phyloP scores from a whole-genome alignment of 2,329 filamentous ascomycete species.

The Hypocrella siamensis region DNA sequence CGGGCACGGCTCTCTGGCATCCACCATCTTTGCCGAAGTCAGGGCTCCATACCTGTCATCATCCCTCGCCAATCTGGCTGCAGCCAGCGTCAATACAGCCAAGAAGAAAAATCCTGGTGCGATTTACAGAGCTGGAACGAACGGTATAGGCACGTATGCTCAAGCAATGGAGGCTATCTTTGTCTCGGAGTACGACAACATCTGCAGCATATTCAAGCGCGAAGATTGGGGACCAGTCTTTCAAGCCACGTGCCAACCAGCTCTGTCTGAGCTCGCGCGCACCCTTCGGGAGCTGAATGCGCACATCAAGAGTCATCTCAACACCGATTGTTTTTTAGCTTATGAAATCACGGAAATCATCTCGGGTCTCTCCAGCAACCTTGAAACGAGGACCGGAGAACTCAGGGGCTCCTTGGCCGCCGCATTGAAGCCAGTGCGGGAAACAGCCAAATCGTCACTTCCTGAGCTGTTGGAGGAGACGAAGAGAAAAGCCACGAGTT shows the following conservation, averaged over 20 bases:
- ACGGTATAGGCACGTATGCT: conserved; percentile 81
- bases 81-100: conserved; percentile 69
- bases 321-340: conserved; percentile 84
- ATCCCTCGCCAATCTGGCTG: conserved; percentile 72
- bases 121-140: conserved; percentile 75
- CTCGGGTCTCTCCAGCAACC: conserved; percentile 57
- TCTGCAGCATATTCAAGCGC: conserved; percentile 70
- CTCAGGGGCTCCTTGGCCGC: conserved; percentile 72
- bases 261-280: conserved; percentile 68
- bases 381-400: conserved; percentile 74
- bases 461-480: conserved; percentile 74
- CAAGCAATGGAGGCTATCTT: conserved; percentile 79
- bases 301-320: conserved; percentile 73
- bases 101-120: conserved; percentile 71
- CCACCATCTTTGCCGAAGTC: conserved; percentile 72
- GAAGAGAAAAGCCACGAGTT: conserved; percentile 47
- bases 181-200: conserved; percentile 77
- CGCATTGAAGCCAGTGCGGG: conserved; percentile 74
- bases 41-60: conserved; percentile 73
- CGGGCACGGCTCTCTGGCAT: conserved; percentile 51
- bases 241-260: conserved; percentile 59
- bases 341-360: conserved; percentile 93
- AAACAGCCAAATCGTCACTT: conserved; percentile 80
- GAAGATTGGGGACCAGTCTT: conserved; percentile 75
- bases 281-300: conserved; percentile 79